Percentiles rank a stretch among this genome's conserved stretches.
Evolutionary conservation across 2,329 filamentous ascomycete genomes (phyloP).

Genomic region (Sarocladiaceae sp.): DNA sequence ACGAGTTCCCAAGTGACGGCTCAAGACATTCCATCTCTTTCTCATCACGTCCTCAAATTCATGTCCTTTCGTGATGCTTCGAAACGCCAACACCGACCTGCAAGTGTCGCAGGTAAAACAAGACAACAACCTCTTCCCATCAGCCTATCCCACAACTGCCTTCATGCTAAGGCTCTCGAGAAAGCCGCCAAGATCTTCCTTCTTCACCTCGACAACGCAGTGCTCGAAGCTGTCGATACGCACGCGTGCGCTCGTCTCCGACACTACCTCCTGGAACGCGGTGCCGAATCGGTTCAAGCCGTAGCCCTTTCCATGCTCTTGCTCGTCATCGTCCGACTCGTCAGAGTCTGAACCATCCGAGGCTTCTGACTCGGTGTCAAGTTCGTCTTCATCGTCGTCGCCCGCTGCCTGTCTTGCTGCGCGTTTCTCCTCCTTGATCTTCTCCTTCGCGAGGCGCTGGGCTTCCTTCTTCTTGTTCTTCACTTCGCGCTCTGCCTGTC

Average conservation of each 20-base stretch:
- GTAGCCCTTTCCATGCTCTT: constrained; percentile 54
- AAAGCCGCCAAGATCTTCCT: constrained; percentile 87
- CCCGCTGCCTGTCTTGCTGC: constrained; percentile 46
- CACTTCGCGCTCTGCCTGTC: constrained; percentile 54
- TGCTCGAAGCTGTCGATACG: constrained; percentile 96
- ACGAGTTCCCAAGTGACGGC: no score
- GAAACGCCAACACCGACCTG: no score
- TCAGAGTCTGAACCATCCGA: constrained; percentile 36
- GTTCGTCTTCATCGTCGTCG: constrained; percentile 39
- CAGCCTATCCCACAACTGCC: constrained; percentile 60
- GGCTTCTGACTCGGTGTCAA: constrained; percentile 37
- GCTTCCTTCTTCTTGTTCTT: constrained; percentile 59
- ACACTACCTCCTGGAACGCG: constrained; percentile 91
- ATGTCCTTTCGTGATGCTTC: no score
- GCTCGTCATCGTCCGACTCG: constrained; percentile 50
- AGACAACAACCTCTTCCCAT: no score
- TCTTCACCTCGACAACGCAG: constrained; percentile 94
- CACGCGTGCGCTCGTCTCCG: constrained; percentile 83
- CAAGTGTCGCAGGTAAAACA: no score
- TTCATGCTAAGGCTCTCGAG: constrained; percentile 89
- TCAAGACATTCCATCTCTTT: no score
- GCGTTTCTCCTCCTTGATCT: constrained; percentile 54
- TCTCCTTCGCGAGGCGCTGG: constrained; percentile 48
- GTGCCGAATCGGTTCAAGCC: constrained; percentile 87
- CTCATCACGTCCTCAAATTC: no score